phyloP scores from a whole-genome alignment of 1,284 basidiomycete genomes.

The Cryptococcus wingfieldii region DNA sequence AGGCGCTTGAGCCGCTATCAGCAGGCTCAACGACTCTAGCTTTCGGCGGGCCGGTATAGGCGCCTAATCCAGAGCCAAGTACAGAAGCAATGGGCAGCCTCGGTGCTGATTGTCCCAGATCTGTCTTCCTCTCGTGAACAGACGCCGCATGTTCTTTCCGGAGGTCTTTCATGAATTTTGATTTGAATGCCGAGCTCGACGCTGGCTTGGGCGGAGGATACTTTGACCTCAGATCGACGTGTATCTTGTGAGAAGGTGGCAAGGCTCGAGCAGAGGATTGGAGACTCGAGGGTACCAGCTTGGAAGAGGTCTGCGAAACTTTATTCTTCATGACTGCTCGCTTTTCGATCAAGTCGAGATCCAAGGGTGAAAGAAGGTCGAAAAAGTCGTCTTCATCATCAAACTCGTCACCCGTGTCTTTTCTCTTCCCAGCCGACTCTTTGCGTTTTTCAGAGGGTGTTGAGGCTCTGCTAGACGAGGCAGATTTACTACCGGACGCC shows the following conservation, averaged over 20 bases:
- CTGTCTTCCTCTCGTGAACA: constrained; percentile 10
- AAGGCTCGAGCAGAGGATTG: constrained; percentile 10
- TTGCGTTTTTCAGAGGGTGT: constrained; percentile 9
- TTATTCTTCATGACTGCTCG: constrained; percentile 21
- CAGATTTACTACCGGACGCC: constrained; percentile 21
- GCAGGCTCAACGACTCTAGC: constrained; percentile 15
- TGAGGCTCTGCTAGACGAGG: constrained; percentile 4
- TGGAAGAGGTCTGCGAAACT: background rate
- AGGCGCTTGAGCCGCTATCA: constrained; percentile 42
- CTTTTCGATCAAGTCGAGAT: constrained; percentile 43
- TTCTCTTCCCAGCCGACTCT: constrained; percentile 9
- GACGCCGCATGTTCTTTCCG: constrained; percentile 27
- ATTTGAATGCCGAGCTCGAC: constrained; percentile 22
- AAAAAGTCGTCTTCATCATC: constrained; percentile 38
- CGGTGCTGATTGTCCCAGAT: constrained; percentile 19
- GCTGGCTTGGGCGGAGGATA: constrained; percentile 19
- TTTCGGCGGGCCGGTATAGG: constrained; percentile 25
- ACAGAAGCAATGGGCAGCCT: constrained; percentile 30
- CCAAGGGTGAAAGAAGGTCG: constrained; percentile 30
- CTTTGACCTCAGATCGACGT: constrained; percentile 36
- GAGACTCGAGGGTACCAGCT: constrained; percentile 8
- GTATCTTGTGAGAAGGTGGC: constrained; percentile 22
- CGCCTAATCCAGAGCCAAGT: constrained; percentile 39
- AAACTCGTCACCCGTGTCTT: constrained; percentile 28
- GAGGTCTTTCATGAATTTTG: constrained; percentile 41